Conservation (phyloP, 1,139 yeast species). For the Taiozyma sp. region DNA sequence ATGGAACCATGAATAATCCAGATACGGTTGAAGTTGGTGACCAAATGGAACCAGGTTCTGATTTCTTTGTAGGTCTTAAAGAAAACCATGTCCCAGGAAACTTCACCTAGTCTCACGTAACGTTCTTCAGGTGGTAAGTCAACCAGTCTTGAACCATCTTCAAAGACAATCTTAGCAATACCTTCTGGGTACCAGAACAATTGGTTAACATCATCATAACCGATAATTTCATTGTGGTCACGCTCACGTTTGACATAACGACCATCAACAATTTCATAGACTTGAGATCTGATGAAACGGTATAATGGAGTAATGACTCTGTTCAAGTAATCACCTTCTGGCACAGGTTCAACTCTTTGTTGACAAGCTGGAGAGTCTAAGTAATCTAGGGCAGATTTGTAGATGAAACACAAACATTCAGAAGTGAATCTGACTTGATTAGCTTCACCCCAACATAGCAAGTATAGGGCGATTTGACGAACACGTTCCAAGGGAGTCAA, state of each 20-base stretch:
- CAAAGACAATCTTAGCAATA: constrained; percentile 83
- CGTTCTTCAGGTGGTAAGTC: constrained; percentile 90
- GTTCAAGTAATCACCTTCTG: constrained; percentile 94
- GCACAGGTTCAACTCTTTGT: constrained; percentile 82
- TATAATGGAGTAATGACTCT: constrained; percentile 91
- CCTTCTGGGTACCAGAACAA: constrained; percentile 99
- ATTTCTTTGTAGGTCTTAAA: constrained; percentile 95
- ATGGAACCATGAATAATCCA: constrained; percentile 90
- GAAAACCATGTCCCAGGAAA: constrained; percentile 86
- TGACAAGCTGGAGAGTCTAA: constrained; percentile 85
- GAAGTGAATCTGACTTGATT: constrained; percentile 95
- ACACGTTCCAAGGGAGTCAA: constrained; percentile 74
- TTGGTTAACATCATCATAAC: constrained; percentile 98
- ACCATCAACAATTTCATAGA: constrained; percentile 90
- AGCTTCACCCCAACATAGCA: constrained; percentile 97
- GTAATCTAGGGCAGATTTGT: constrained; percentile 89
- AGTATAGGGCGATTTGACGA: constrained; percentile 83
- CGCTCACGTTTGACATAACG: constrained; percentile 92
- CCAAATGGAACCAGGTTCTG: constrained; percentile 96
- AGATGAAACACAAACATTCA: constrained; percentile 87
- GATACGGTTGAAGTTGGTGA: constrained; percentile 95
- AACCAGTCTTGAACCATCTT: constrained; percentile 86
- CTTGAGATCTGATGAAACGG: constrained; percentile 88
- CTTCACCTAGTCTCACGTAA: constrained; percentile 85
- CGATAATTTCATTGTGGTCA: constrained; percentile 91